Evolutionary conservation across 495 filamentous ascomycete species (phyloP).

Genomic region (Neurospora pannonica): DNA sequence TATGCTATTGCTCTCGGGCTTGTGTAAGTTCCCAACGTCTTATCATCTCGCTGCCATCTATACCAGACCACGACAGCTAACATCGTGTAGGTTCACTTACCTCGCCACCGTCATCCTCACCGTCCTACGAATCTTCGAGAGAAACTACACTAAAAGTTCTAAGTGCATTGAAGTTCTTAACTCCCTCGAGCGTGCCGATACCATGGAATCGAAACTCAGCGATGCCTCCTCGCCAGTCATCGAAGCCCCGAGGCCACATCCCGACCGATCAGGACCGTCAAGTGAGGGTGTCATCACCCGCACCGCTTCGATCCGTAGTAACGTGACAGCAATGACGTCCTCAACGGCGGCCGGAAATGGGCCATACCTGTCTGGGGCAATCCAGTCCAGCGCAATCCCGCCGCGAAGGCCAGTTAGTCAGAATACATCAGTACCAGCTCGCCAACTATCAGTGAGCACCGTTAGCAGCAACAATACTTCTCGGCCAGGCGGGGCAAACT

Average conservation of each 20-base stretch:
- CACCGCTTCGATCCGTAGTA: slow-evolving; percentile 23
- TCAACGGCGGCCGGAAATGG: background rate
- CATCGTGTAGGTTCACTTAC: slow-evolving; percentile 25
- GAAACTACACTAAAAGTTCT: slow-evolving; percentile 15
- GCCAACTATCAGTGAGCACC: background rate
- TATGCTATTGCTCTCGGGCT: slow-evolving; percentile 23
- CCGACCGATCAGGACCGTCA: slow-evolving; percentile 6
- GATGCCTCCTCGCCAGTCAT: slow-evolving; percentile 4
- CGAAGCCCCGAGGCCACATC: background rate
- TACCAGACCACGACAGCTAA: background rate
- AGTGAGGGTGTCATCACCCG: slow-evolving; percentile 28
- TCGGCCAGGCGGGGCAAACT: background rate
- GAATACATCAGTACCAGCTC: background rate
- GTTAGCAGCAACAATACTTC: background rate
- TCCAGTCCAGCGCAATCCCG: background rate
- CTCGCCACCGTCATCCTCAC: slow-evolving; percentile 23
- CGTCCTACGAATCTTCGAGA: slow-evolving; percentile 22
- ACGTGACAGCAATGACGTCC: slow-evolving; percentile 9
- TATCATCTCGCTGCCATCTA: background rate
- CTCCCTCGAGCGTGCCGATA: slow-evolving; percentile 17
- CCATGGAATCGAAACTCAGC: slow-evolving; percentile 13
- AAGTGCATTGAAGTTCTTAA: slow-evolving; percentile 15
- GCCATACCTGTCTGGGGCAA: slow-evolving; percentile 2
- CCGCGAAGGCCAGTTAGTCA: slow-evolving; percentile 6
- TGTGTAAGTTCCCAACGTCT: slow-evolving; percentile 16